Base-by-base conservation (phyloP, 2,329 filamentous ascomycete species). In the Aspergillus awamori region DNA sequence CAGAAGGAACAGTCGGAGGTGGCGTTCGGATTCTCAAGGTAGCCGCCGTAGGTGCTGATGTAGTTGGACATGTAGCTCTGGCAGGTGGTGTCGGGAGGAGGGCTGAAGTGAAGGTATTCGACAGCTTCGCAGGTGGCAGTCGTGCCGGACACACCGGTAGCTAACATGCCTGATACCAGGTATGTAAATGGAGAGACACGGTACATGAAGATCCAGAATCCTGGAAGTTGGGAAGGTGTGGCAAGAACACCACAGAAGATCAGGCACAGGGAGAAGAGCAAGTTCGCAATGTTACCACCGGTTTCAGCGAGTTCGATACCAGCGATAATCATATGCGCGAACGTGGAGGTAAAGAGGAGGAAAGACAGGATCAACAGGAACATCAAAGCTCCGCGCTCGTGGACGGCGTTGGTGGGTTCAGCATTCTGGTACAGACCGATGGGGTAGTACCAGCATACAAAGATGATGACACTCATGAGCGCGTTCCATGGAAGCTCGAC, bases 141-240 rank as follows among this genome's bases (percentile, higher is more conserved):
- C 0, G 71, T 65, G 33, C 73, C 71, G 1, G 74, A 70, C 6
- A 78, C 70, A 49, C 76, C 78, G 2, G 76, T 78, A 0, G 77
- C 76, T 11, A 78, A 60, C 65, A 82, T 76, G n/a, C 76, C 76
- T 8, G 79, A 78, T 22, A 82, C 79, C 10, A 81, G 78, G 56
- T 91, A 91, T 0, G 87, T 90, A 63, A 91, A 88, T 0, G 88
- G 88, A 0, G 84, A 87, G 36, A 87, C 80, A 39, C 86, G 83
- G 76, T 91, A 90, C 89, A 92, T 91, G 79, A 91, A 92, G 66
- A 87, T 86, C 90, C 90, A 93, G 80, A 93, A 92, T 1, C 85
- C 82, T 0, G 89, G 89, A 2, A 92, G 81, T 1, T 82, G 77
- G 2, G 70, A 61, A 0, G 87, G 85, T 0, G 83, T 75, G 58